Evolutionary conservation across 768 basidiomycete species (phyloP).

Genomic region (Aureoboletus auriporus): DNA sequence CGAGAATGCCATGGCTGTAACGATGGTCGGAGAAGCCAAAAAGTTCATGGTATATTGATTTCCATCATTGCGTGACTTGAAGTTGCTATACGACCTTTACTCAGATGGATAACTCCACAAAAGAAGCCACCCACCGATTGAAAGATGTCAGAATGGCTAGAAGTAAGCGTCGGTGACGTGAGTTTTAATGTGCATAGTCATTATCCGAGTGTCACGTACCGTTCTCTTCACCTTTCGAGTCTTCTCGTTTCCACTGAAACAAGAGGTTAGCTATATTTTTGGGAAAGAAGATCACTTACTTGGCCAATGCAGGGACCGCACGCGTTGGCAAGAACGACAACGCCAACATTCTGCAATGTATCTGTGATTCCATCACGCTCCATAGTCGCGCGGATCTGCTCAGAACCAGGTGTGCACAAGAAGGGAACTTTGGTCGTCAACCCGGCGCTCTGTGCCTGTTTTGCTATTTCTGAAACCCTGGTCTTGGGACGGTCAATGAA

Average conservation of each 20-base stretch:
- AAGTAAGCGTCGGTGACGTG: not conserved
- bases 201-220: conserved; percentile 42
- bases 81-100: conserved; percentile 43
- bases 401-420: conserved; percentile 86
- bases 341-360: conserved; percentile 85
- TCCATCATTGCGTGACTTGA: conserved; percentile 96
- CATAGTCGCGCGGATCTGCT: conserved; percentile 96
- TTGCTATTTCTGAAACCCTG: conserved; percentile 85
- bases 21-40: conserved; percentile 93
- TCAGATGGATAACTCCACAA: not conserved
- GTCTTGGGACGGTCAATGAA: conserved; percentile 47
- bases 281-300: conserved; percentile 34
- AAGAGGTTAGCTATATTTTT: conserved; percentile 5
- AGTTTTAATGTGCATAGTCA: conserved; percentile 1
- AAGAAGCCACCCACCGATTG: conserved; percentile 60
- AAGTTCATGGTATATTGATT: conserved; percentile 96
- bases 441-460: conserved; percentile 83
- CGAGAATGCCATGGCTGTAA: conserved; percentile 96
- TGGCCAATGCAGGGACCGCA: conserved; percentile 99
- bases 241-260: conserved; percentile 85
- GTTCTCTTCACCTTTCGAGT: conserved; percentile 86
- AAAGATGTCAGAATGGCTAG: conserved; percentile 94
- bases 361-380: conserved; percentile 88
- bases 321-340: conserved; percentile 91
- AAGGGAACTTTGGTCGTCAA: conserved; percentile 82